Conservation (phyloP, 1,284 basidiomycete genomes). For the Tilletia indica region DNA sequence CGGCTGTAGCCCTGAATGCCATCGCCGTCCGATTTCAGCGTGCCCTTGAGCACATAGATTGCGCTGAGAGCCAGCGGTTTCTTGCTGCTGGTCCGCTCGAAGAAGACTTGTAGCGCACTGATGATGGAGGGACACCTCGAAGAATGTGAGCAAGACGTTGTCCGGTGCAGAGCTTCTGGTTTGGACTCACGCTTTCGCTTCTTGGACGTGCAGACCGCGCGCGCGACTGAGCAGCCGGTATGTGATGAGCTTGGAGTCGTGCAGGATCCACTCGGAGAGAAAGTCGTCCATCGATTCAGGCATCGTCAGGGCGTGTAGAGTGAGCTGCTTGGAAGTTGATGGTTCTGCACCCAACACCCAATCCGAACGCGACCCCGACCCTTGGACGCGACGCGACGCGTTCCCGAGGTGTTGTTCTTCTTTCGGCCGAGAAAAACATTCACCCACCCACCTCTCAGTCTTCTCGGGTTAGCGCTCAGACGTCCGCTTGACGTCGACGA, state of each 20-base stretch:
- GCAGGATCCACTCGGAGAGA: slow-evolving; percentile 34
- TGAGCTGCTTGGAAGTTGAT: too few relatives aligned
- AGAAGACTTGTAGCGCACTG: slow-evolving; percentile 21
- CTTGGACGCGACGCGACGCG: background rate
- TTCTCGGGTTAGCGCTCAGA: slow-evolving; percentile 21
- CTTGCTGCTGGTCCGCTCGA: slow-evolving; percentile 18
- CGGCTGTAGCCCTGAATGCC: background rate
- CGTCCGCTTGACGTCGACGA: slow-evolving; percentile 19
- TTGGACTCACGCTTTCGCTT: slow-evolving; percentile 34
- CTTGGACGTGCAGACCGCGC: slow-evolving; percentile 37
- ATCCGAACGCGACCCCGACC: too few relatives aligned
- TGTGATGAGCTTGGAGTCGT: slow-evolving; percentile 42
- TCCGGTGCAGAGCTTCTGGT: slow-evolving; percentile 21
- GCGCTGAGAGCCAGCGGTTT: background rate
- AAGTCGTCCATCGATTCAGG: slow-evolving; percentile 23
- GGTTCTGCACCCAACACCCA: too few relatives aligned
- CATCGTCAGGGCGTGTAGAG: slow-evolving; percentile 4
- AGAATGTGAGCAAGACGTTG: background rate
- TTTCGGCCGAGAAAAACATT: slow-evolving; percentile 3
- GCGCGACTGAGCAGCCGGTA: slow-evolving; percentile 44
- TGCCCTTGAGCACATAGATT: slow-evolving; percentile 12
- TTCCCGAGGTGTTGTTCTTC: slow-evolving; percentile 9
- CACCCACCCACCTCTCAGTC: too few relatives aligned
- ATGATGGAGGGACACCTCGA: slow-evolving; percentile 26
- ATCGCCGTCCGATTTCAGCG: slow-evolving; percentile 3